A percentile compares a stretch with the other conserved stretches of the same genome.
Conservation (phyloP, 371 early-diverging fungal species). For the Mucor lusitanicus region DNA sequence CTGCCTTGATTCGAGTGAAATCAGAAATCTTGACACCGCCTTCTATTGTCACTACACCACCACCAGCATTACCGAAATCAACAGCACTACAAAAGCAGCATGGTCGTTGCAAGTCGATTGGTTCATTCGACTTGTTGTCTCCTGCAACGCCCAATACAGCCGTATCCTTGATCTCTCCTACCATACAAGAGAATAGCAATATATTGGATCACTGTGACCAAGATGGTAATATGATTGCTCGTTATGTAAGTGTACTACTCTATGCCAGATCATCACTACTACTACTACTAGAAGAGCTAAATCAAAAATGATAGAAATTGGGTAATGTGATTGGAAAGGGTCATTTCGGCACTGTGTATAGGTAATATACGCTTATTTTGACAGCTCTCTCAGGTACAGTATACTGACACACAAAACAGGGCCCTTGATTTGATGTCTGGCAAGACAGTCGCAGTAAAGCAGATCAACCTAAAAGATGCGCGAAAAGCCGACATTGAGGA, state of each 20-base stretch:
- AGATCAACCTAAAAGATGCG: conserved; percentile 69
- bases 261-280: neutral
- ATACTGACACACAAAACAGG: conserved; percentile 32
- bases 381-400: neutral
- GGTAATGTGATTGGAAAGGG: conserved; percentile 93
- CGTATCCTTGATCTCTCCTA: neutral
- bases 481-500: conserved; percentile 34
- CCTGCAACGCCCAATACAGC: neutral
- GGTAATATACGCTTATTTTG: conserved; percentile 20
- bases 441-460: conserved; percentile 88
- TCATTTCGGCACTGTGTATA: conserved; percentile 86
- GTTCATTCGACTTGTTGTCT: neutral
- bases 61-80: neutral
- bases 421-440: conserved; percentile 87
- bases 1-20: neutral
- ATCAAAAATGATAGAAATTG: conserved; percentile 54
- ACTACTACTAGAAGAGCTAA: too few species aligned
- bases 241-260: conserved; percentile 39
- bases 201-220: conserved; percentile 41
- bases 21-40: neutral
- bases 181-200: neutral
- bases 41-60: neutral
- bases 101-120: conserved; percentile 7
- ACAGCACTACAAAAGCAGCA: neutral
- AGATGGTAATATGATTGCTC: conserved; percentile 49